Evolutionary conservation across 306 rosid species (phyloP), one percentile per base, ranked within the genome.

Genomic region (Inga laurina): DNA sequence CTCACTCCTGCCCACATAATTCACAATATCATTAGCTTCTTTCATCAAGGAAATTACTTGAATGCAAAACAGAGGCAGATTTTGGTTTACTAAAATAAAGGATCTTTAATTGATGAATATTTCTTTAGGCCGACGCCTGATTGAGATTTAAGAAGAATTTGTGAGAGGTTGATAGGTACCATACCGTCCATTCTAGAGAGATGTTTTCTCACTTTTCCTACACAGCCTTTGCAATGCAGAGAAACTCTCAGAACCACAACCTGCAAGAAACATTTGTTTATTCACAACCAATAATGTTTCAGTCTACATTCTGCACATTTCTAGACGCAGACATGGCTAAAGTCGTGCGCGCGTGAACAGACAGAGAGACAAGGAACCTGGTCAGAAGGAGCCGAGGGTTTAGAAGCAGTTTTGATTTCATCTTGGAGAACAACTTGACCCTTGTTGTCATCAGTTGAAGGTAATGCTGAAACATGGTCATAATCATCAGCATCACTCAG

Each of bases 161-260:
- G 1, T 37, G 41, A 52, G 32, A 74, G 13, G 34, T 48, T 37
- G 62, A n/a, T 67, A 72, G 22, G 22, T 86, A 95, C 97, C 97
- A 89, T 96, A 95, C 98, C 98, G 88, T 96, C 88, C 97, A 96
- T 96, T 94, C 90, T 92, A 10, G 98, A 91, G 8, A 96, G 90
- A 88, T 93, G 98, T 82, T 96, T 96, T 86, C 94, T 92, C 73
- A 96, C 89, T 85, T 96, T 96, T 74, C 99, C 97, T 87, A 86
- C 99, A 85, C 99, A 96, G 27, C 94, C 99, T 88, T 85, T 96
- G 89, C 99, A 96, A 86, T 96, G 99, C 76, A 96, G 85, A 82
- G 99, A 93, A 82, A 93, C 99, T 89, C 93, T 93, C 84, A 96
- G 83, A 43, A 90, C 97, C 66, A 94, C 97, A 75, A 90, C 94